Conservation (phyloP, 495 filamentous ascomycete genomes). For the Daldinia decipiens region DNA sequence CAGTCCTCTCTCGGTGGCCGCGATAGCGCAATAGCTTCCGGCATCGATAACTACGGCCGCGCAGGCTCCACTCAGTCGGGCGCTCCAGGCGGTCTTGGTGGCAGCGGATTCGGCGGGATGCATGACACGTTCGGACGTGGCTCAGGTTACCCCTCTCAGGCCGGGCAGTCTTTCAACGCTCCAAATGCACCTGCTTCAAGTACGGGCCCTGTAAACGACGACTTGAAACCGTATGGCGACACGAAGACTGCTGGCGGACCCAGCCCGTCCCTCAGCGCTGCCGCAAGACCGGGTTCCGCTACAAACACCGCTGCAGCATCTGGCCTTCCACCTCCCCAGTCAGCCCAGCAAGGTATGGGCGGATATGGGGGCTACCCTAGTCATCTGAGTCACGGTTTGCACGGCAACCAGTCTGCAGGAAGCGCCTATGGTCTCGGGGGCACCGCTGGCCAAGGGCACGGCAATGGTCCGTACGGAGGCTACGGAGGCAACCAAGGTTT, state of each 20-base stretch:
- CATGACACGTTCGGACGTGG: slow-evolving; percentile 82
- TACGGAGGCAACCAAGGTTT: slow-evolving; percentile 67
- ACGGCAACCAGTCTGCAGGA: slow-evolving; percentile 71
- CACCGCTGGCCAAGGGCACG: slow-evolving; percentile 70
- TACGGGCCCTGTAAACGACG: slow-evolving; percentile 66
- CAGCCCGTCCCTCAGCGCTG: slow-evolving; percentile 83
- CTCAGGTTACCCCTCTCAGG: slow-evolving; percentile 69
- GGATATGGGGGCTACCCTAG: slow-evolving; percentile 79
- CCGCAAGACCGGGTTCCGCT: slow-evolving; percentile 84
- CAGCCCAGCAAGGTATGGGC: slow-evolving; percentile 67
- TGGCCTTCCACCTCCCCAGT: slow-evolving; percentile 80
- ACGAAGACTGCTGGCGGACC: slow-evolving; percentile 77
- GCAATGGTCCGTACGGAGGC: slow-evolving; percentile 59
- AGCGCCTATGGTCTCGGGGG: slow-evolving; percentile 75
- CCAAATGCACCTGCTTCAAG: slow-evolving; percentile 70
- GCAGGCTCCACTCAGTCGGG: slow-evolving; percentile 77
- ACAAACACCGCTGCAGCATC: slow-evolving; percentile 76
- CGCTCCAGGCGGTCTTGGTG: slow-evolving; percentile 71
- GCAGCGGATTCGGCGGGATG: slow-evolving; percentile 74
- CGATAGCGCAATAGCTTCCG: slow-evolving; percentile 66
- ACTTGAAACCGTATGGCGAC: slow-evolving; percentile 78
- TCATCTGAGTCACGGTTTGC: slow-evolving; percentile 72
- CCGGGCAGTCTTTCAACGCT: slow-evolving; percentile 72
- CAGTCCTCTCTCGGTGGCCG: slow-evolving; percentile 73
- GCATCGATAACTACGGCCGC: slow-evolving; percentile 78